Evolutionary conservation across 441 rosid species (phyloP).

Genomic region (Erodium moschatum): DNA sequence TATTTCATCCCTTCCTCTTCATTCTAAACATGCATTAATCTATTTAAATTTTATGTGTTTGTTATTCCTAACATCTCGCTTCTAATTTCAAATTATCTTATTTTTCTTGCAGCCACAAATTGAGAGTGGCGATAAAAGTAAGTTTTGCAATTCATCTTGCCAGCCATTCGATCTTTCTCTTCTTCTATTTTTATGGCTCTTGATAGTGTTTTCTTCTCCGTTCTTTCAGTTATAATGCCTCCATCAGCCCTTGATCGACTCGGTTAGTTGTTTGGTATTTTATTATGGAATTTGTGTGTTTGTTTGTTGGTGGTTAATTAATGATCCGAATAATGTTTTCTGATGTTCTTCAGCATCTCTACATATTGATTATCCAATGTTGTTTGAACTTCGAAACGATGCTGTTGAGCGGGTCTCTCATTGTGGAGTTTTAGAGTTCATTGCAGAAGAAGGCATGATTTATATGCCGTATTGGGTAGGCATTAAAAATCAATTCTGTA

Average conservation of each 20-base stretch:
- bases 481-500: neutral
- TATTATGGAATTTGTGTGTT: neutral
- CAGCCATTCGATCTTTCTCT: neutral
- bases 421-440: constrained; percentile 59
- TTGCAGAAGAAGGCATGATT: constrained; percentile 56
- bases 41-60: neutral
- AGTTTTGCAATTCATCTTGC: constrained; percentile 17
- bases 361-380: constrained; percentile 55
- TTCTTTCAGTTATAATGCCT: constrained; percentile 50
- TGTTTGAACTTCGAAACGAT: constrained; percentile 42
- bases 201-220: constrained; percentile 3
- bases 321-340: neutral
- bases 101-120: constrained; percentile 52
- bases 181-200: neutral
- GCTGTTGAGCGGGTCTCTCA: constrained; percentile 38
- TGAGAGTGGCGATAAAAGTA: constrained; percentile 72
- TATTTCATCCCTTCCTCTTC: neutral
- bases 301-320: neutral
- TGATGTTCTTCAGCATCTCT: constrained; percentile 38
- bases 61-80: neutral
- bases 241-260: constrained; percentile 64
- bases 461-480: constrained; percentile 62
- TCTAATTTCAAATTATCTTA: constrained; percentile 11
- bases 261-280: constrained; percentile 31
- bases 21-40: neutral